Percentiles rank a stretch among this genome's conserved stretches.
These are phyloP conservation scores for Pterocarpus macrocarpus DNA, from an alignment of 306 rosid genomes.

Conservation along the genomic window DNA sequence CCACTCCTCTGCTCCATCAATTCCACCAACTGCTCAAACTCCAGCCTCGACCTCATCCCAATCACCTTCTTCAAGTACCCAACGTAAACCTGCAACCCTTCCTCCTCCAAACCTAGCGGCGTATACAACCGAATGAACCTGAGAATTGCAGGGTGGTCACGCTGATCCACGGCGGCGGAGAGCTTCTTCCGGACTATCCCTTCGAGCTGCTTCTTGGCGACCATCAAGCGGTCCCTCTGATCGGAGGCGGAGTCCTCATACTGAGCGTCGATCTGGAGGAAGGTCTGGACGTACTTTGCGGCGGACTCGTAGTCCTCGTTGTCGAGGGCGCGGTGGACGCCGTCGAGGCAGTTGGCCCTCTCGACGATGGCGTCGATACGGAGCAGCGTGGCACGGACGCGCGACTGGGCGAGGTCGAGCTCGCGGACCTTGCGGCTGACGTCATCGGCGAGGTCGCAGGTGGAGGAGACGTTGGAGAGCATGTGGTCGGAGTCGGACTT, in stretches of 20 bases:
- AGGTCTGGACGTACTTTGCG: slow-evolving; percentile 65
- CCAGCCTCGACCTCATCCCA: slow-evolving; percentile 86
- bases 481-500: slow-evolving; percentile 68
- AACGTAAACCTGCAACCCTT: slow-evolving; percentile 92
- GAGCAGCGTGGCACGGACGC: slow-evolving; percentile 77
- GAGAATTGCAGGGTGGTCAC: slow-evolving; percentile 72
- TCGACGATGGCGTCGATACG: slow-evolving; percentile 90
- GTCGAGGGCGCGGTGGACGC: slow-evolving; percentile 71
- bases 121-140: slow-evolving; percentile 72
- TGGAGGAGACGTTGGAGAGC: slow-evolving; percentile 55
- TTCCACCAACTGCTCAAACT: slow-evolving; percentile 83
- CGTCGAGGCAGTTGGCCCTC: slow-evolving; percentile 79
- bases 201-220: slow-evolving; percentile 74
- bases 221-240: slow-evolving; percentile 75
- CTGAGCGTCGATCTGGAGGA: slow-evolving; percentile 76
- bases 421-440: slow-evolving; percentile 84
- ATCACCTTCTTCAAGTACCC: slow-evolving; percentile 89
- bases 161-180: slow-evolving; percentile 74
- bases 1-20: slow-evolving; percentile 63
- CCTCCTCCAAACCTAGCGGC: slow-evolving; percentile 87
- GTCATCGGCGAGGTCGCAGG: slow-evolving; percentile 56
- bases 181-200: slow-evolving; percentile 84
- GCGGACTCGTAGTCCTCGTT: slow-evolving; percentile 79
- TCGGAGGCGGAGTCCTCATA: slow-evolving; percentile 77
- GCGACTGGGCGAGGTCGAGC: slow-evolving; percentile 92